phyloP scores from a whole-genome alignment of 352 stramenopile genomes.

The Phytopythium chamaehyphon region DNA sequence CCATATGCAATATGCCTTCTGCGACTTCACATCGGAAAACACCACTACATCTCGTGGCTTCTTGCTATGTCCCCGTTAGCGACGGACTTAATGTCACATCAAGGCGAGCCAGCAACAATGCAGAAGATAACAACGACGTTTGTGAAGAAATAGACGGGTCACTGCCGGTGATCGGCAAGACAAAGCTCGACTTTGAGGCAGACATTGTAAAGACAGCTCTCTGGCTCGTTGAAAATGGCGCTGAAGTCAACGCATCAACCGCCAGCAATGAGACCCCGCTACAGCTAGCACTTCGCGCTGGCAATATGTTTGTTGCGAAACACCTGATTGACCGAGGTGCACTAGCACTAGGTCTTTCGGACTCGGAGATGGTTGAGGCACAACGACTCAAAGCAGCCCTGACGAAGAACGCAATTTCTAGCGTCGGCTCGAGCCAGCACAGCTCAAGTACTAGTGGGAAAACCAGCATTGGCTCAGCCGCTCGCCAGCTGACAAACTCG shows the following conservation, averaged over 20 bases:
- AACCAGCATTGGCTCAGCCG: slow-evolving; percentile 6
- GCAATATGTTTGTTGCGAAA: slow-evolving; percentile 48
- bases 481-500: slow-evolving; percentile 3
- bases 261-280: slow-evolving; percentile 41
- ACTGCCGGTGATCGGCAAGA: slow-evolving; percentile 9
- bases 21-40: slow-evolving; percentile 27
- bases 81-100: too few relatives aligned
- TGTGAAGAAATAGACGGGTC: slow-evolving; percentile 10
- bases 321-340: slow-evolving; percentile 49
- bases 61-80: slow-evolving; percentile 8
- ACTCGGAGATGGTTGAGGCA: slow-evolving; percentile 34
- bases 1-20: slow-evolving; percentile 35
- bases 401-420: slow-evolving; percentile 57
- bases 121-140: slow-evolving; percentile 16
- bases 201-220: slow-evolving; percentile 57
- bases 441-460: slow-evolving; percentile 7
- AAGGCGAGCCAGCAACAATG: slow-evolving; percentile 6
- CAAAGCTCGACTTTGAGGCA: slow-evolving; percentile 40
- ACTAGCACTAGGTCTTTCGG: slow-evolving; percentile 37
- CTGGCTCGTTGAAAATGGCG: slow-evolving; percentile 77
- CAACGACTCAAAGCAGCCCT: slow-evolving; percentile 49
- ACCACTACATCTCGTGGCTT: slow-evolving; percentile 67
- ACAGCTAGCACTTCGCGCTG: slow-evolving; percentile 49
- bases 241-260: slow-evolving; percentile 55
- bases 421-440: slow-evolving; percentile 13